A percentile compares a stretch with the other conserved stretches of the same genome.
Evolutionary conservation across 768 basidiomycete genomes (phyloP).

Genomic region (Boletus coccyginus): DNA sequence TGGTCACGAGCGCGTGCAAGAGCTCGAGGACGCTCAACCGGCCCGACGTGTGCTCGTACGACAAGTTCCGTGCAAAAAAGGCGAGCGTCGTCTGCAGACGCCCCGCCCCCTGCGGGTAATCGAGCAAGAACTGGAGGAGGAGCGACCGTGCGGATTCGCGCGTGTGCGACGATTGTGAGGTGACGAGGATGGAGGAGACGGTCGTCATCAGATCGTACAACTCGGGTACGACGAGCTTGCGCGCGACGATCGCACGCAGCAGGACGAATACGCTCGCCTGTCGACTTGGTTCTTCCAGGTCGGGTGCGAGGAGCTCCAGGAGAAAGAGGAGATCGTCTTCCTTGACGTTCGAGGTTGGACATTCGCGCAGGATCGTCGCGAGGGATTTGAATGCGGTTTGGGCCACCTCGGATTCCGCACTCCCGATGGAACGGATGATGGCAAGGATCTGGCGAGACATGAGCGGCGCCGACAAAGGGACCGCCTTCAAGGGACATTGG

Average conservation of each 20-base stretch:
- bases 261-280: conserved; percentile 87
- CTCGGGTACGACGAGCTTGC: conserved; percentile 92
- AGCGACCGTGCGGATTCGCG: conserved; percentile 90
- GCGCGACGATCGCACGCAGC: conserved; percentile 84
- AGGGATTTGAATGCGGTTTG: conserved; percentile 88
- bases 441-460: conserved; percentile 81
- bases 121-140: conserved; percentile 90
- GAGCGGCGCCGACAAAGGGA: conserved; percentile 75
- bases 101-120: conserved; percentile 95
- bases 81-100: conserved; percentile 85
- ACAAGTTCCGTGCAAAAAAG: conserved; percentile 89
- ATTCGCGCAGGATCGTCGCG: conserved; percentile 87
- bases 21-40: conserved; percentile 93
- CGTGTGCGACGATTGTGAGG: conserved; percentile 85
- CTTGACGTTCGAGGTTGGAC: conserved; percentile 73
- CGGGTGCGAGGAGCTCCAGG: conserved; percentile 81
- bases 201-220: conserved; percentile 97
- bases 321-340: conserved; percentile 88
- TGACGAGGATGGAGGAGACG: conserved; percentile 89
- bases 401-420: conserved; percentile 84
- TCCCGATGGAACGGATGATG: conserved; percentile 79
- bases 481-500: conserved; percentile 76
- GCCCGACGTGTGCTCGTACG: conserved; percentile 88
- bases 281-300: conserved; percentile 84
- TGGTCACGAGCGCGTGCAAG: conserved; percentile 76